These are phyloP conservation scores for Ophiostoma perfectum DNA, from an alignment of 2,329 filamentous ascomycete genomes.

Conservation along the genomic window DNA sequence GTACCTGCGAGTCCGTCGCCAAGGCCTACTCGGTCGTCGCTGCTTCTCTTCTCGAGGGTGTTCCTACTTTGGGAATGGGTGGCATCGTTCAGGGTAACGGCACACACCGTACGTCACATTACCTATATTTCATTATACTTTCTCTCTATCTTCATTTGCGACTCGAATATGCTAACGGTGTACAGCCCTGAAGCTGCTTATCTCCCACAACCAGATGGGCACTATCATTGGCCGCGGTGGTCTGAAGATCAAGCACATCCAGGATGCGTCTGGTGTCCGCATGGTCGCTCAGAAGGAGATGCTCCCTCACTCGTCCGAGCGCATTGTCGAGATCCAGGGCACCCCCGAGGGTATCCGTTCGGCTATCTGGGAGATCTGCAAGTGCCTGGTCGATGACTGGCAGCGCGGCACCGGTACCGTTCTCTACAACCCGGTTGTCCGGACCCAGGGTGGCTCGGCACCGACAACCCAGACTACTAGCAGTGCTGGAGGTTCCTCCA, in stretches of 20 bases:
- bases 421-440: conserved; percentile 92
- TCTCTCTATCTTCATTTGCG: not conserved
- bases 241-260: conserved; percentile 98
- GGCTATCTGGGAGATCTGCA: conserved; percentile 97
- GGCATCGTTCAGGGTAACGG: conserved; percentile 80
- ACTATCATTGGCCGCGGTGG: conserved; percentile 97
- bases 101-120: conserved; percentile 76
- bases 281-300: conserved; percentile 99
- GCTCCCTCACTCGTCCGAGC: conserved; percentile 96
- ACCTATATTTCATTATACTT: not conserved
- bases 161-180: conserved; percentile 4
- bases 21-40: conserved; percentile 92
- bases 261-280: conserved; percentile 90
- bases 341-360: conserved; percentile 92
- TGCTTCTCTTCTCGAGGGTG: conserved; percentile 84
- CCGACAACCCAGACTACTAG: conserved; percentile 41
- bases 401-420: conserved; percentile 95
- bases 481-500: conserved; percentile 32
- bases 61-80: conserved; percentile 93
- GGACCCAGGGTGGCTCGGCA: conserved; percentile 63
- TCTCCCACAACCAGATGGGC: conserved; percentile 99
- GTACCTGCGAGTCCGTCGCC: conserved; percentile 79
- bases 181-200: conserved; percentile 89
- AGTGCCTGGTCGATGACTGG: conserved; percentile 96
- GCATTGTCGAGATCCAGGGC: conserved; percentile 94